Evolutionary conservation across 352 stramenopile species (phyloP).

Genomic region (Pythium scleroteichum): DNA sequence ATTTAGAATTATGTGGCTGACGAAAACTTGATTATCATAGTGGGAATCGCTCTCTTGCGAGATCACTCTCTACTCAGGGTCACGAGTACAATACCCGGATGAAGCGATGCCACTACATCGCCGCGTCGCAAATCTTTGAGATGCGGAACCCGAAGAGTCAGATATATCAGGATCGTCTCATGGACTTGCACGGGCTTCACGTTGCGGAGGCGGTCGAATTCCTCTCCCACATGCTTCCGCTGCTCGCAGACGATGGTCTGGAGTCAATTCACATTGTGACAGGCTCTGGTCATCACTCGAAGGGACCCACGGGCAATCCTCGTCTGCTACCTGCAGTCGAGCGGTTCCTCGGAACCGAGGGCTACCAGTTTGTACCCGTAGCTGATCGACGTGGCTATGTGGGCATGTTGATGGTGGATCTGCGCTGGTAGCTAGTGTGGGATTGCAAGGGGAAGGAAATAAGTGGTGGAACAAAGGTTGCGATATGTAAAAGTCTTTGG

Average conservation of each 20-base stretch:
- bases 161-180: constrained; percentile 73
- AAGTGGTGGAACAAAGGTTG: constrained; percentile 11
- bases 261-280: constrained; percentile 81
- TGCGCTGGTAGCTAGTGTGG: constrained; percentile 52
- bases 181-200: constrained; percentile 84
- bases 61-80: constrained; percentile 70
- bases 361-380: constrained; percentile 74
- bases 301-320: constrained; percentile 59
- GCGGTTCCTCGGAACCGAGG: constrained; percentile 72
- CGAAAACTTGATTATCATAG: constrained; percentile 29
- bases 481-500: constrained; percentile 10
- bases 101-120: constrained; percentile 80
- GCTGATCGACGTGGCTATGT: constrained; percentile 74
- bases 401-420: constrained; percentile 83
- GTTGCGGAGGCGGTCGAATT: constrained; percentile 82
- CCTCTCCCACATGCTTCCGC: constrained; percentile 68
- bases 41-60: constrained; percentile 74
- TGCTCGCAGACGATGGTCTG: constrained; percentile 67
- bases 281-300: constrained; percentile 83
- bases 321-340: constrained; percentile 77
- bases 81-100: constrained; percentile 85
- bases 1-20: background rate
- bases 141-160: constrained; percentile 73
- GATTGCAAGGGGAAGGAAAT: constrained; percentile 11
- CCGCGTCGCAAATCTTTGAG: constrained; percentile 79